phyloP scores from a whole-genome alignment of 106 monocot genomes.

The Cymbidium sinense region DNA sequence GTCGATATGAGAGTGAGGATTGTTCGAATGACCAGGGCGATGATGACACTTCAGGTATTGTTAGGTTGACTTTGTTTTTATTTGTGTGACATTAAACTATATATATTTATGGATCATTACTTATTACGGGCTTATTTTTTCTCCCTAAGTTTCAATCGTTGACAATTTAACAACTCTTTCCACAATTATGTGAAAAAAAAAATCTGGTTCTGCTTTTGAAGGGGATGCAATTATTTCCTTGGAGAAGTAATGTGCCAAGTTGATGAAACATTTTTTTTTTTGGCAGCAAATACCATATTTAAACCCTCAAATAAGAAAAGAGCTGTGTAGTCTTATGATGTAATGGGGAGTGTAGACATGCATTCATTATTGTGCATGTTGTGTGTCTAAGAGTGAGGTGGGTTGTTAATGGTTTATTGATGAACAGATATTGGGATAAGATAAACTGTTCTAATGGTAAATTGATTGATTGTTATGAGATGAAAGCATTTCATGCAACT shows the following conservation, averaged over 20 bases:
- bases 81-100: neutral
- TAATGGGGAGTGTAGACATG: neutral
- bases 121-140: neutral
- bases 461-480: neutral
- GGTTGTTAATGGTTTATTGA: neutral
- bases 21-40: neutral
- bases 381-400: neutral
- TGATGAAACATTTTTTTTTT: neutral
- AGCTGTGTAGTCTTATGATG: neutral
- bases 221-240: neutral
- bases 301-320: neutral
- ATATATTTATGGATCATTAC: neutral
- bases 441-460: neutral
- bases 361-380: neutral
- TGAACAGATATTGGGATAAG: neutral
- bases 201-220: neutral
- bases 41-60: conserved; percentile 8
- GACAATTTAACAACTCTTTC: neutral
- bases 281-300: neutral
- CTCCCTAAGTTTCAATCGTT: neutral
- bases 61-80: neutral
- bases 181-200: neutral
- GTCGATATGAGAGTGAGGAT: conserved; percentile 9
- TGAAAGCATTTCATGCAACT: too few relatives aligned
- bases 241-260: neutral